These are phyloP conservation scores for Globisporangium ultimum DNA, from an alignment of 352 stramenopile genomes.

Conservation along the genomic window DNA sequence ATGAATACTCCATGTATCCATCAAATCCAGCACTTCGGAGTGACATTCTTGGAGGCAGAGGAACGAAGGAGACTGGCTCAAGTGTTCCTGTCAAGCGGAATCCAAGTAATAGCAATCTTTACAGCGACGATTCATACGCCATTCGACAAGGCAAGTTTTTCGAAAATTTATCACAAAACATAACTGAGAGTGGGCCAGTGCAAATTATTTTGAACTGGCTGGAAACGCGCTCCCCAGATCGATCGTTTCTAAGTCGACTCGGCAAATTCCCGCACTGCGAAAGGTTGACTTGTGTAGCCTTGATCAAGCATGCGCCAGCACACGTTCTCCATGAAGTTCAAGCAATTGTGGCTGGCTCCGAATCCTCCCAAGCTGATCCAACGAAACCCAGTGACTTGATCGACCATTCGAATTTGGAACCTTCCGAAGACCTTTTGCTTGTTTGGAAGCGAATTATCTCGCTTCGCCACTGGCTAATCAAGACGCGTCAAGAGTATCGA, in stretches of 20 bases:
- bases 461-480: conserved; percentile 84
- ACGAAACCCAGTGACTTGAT: conserved; percentile 16
- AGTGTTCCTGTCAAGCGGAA: conserved; percentile 1
- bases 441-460: conserved; percentile 83
- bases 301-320: conserved; percentile 77
- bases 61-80: not conserved
- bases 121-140: conserved; percentile 11
- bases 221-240: conserved; percentile 68
- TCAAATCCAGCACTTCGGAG: conserved; percentile 10
- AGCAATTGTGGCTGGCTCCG: conserved; percentile 59
- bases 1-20: conserved; percentile 12
- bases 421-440: conserved; percentile 64
- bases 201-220: conserved; percentile 72
- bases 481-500: conserved; percentile 73
- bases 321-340: conserved; percentile 78
- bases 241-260: conserved; percentile 72
- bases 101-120: not conserved
- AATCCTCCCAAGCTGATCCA: conserved; percentile 6
- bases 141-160: conserved; percentile 53
- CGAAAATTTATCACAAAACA: conserved; percentile 49
- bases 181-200: conserved; percentile 50
- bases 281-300: conserved; percentile 59
- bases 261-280: conserved; percentile 73
- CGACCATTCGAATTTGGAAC: conserved; percentile 52
- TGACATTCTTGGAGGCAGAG: conserved; percentile 1